Conservation (phyloP, 2,329 filamentous ascomycete genomes). For the Colletotrichum somersetense region DNA sequence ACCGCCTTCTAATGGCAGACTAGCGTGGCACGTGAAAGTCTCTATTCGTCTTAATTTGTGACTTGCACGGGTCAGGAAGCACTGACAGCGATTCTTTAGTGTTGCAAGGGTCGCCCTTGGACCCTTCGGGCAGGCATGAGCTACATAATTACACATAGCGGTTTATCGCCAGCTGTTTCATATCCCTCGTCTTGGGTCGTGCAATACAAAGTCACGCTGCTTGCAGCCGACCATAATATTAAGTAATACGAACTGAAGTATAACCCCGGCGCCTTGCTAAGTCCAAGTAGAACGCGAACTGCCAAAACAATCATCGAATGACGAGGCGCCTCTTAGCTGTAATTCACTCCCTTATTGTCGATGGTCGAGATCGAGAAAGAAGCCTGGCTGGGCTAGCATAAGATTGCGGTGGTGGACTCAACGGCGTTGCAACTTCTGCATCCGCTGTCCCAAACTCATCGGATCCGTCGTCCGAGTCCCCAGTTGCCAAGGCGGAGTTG, state of each 20-base stretch:
- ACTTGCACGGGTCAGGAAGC: background rate
- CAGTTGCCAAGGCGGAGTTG: constrained; percentile 23
- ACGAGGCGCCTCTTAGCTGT: background rate
- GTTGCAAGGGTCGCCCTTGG: constrained; percentile 4
- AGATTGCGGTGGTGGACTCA: constrained; percentile 35
- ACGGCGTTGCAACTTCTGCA: constrained; percentile 26
- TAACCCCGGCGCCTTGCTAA: background rate
- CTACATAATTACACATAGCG: background rate
- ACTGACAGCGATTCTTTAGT: constrained; percentile 17
- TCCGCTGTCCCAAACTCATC: constrained; percentile 16
- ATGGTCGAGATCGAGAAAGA: background rate
- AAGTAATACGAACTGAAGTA: background rate
- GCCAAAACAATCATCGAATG: background rate
- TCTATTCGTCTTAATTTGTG: background rate
- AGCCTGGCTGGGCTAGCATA: constrained; percentile 17
- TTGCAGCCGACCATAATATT: background rate
- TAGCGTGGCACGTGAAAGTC: constrained; percentile 7
- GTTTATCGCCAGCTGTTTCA: background rate
- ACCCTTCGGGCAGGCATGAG: background rate
- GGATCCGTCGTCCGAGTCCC: constrained; percentile 28
- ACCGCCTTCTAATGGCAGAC: background rate
- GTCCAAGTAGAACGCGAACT: background rate
- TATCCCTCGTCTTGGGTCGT: background rate
- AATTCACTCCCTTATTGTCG: background rate
- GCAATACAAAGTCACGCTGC: background rate